phyloP scores from a whole-genome alignment of 495 filamentous ascomycete species.

The Xylaria telfairii region DNA sequence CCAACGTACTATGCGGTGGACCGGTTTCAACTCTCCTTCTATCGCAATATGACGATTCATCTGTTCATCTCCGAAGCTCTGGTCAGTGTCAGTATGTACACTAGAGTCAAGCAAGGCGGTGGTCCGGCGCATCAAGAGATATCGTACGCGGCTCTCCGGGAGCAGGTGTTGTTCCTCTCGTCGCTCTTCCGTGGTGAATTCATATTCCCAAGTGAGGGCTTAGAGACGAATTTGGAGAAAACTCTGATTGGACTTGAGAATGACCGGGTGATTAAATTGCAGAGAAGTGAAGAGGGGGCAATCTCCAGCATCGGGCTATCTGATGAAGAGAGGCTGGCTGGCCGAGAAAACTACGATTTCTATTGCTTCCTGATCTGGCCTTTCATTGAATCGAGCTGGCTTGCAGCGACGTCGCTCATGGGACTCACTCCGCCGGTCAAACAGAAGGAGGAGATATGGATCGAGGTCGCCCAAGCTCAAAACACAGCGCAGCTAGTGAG shows the following conservation, averaged over 20 bases:
- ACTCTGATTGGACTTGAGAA: constrained; percentile 77
- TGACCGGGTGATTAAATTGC: constrained; percentile 79
- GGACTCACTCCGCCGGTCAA: constrained; percentile 77
- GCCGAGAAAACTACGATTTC: constrained; percentile 94
- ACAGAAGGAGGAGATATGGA: constrained; percentile 70
- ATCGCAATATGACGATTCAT: constrained; percentile 98
- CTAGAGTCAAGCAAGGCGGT: constrained; percentile 84
- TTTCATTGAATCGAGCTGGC: constrained; percentile 92
- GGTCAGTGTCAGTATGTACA: constrained; percentile 88
- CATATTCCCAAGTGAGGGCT: constrained; percentile 88
- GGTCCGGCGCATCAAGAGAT: constrained; percentile 81
- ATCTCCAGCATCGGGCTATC: constrained; percentile 75
- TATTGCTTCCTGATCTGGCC: constrained; percentile 99
- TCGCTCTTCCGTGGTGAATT: constrained; percentile 95
- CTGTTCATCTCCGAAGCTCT: constrained; percentile 92
- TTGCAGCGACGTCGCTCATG: constrained; percentile 84
- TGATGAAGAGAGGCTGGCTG: constrained; percentile 72
- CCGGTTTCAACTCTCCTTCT: constrained; percentile 95
- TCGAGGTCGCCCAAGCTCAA: constrained; percentile 78
- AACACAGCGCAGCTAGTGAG: constrained; percentile 81
- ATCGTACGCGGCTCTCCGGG: constrained; percentile 68
- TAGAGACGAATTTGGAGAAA: constrained; percentile 77
- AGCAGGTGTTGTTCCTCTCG: constrained; percentile 87
- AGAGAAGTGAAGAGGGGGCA: constrained; percentile 58
- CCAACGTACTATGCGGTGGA: constrained; percentile 93